Conservation (phyloP, 176 grass and related monocot genomes). For the Phyllostachys edulis region DNA sequence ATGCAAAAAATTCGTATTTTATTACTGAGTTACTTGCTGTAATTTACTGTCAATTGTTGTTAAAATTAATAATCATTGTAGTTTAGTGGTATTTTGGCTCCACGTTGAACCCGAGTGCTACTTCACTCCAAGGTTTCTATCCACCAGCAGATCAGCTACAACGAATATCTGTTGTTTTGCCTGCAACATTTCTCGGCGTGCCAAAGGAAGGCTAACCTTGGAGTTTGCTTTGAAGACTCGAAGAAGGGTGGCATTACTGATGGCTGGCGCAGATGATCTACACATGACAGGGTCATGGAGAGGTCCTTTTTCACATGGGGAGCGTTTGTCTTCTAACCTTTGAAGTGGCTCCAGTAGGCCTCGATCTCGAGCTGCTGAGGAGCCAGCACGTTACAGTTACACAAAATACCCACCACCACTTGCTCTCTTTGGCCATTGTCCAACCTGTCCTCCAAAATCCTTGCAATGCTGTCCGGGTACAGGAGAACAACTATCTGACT, state of each 20-base stretch:
- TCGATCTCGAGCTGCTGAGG: neutral
- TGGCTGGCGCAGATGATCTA: neutral
- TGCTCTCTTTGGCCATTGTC: neutral
- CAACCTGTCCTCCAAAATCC: neutral
- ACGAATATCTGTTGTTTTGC: neutral
- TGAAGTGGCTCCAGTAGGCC: neutral
- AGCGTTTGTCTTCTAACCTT: conserved; percentile 7
- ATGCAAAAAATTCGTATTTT: too few relatives aligned
- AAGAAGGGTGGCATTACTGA: neutral
- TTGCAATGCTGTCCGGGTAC: conserved; percentile 10
- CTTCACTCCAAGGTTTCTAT: neutral
- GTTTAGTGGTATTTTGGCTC: too few relatives aligned
- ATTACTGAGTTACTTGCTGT: too few relatives aligned
- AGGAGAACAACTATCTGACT: neutral
- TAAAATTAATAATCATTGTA: too few relatives aligned
- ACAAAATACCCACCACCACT: neutral
- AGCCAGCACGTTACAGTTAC: neutral
- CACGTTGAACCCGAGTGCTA: too few relatives aligned
- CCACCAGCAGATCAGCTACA: neutral
- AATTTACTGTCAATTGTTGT: too few relatives aligned
- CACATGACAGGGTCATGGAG: neutral
- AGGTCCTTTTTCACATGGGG: conserved; percentile 17
- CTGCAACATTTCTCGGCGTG: neutral
- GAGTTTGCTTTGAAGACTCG: neutral
- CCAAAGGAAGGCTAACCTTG: conserved; percentile 10